phyloP scores from a whole-genome alignment of 441 rosid species.

The Populus hybrid region DNA sequence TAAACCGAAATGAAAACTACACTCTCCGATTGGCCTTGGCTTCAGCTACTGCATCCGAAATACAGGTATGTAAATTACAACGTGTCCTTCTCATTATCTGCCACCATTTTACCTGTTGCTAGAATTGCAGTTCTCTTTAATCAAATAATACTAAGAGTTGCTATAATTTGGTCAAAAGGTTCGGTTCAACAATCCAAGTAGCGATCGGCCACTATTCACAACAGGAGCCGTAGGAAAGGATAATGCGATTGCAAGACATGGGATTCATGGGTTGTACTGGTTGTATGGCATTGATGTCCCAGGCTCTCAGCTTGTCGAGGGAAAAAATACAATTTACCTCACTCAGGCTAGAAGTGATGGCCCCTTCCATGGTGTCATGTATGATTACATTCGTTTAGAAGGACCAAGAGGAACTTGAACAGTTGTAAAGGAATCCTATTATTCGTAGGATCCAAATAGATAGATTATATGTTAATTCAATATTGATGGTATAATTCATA shows the following conservation, averaged over 20 bases:
- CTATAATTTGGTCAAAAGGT: conserved; percentile 6
- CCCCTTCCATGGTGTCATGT: conserved; percentile 75
- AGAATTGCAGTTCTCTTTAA: background rate
- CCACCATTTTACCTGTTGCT: background rate
- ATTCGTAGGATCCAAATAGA: background rate
- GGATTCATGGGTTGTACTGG: conserved; percentile 55
- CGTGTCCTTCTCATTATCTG: background rate
- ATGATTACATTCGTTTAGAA: conserved; percentile 93
- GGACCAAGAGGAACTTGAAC: conserved; percentile 26
- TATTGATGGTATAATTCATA: background rate
- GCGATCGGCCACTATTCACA: conserved; percentile 39
- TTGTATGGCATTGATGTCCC: conserved; percentile 35
- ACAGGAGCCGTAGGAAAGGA: conserved; percentile 51
- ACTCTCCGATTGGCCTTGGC: conserved; percentile 73
- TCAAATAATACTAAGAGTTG: background rate
- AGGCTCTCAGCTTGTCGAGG: conserved; percentile 21
- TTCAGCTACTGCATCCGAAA: conserved; percentile 46
- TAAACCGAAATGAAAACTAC: conserved; percentile 35
- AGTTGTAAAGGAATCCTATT: background rate
- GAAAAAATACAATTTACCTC: conserved; percentile 54
- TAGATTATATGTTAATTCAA: background rate
- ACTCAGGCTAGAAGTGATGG: conserved; percentile 61
- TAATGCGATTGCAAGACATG: conserved; percentile 61
- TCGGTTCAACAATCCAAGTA: conserved; percentile 2
- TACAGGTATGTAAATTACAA: conserved; percentile 44